These are phyloP conservation scores for Starmerella bombi DNA, from an alignment of 805 yeast genomes.

Conservation along the genomic window DNA sequence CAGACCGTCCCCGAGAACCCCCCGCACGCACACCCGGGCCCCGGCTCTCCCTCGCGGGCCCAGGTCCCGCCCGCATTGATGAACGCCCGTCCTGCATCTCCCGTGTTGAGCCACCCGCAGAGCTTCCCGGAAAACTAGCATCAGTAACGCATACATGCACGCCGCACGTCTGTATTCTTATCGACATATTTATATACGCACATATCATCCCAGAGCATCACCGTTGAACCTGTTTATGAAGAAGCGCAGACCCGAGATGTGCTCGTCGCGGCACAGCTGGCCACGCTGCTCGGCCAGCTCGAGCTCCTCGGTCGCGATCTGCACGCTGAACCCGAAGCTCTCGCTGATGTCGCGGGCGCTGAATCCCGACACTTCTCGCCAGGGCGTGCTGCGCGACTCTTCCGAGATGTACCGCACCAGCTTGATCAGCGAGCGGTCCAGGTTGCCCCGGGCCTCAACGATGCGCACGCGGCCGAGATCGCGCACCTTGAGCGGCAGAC, in stretches of 20 bases:
- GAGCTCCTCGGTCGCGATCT: conserved; percentile 52
- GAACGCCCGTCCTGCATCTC: conserved; percentile 9
- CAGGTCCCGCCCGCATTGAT: conserved; percentile 13
- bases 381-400: conserved; percentile 11
- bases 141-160: neutral
- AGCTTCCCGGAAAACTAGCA: conserved; percentile 3
- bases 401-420: conserved; percentile 17
- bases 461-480: conserved; percentile 28
- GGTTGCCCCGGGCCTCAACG: conserved; percentile 21
- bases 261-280: conserved; percentile 50
- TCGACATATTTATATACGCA: neutral
- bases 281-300: conserved; percentile 47
- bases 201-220: no score
- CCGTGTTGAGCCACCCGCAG: conserved; percentile 7
- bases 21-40: conserved; percentile 1
- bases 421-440: conserved; percentile 13
- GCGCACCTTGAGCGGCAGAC: conserved; percentile 42
- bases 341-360: conserved; percentile 33
- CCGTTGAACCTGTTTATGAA: conserved; percentile 38
- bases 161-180: neutral
- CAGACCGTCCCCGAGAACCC: neutral
- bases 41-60: conserved; percentile 19
- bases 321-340: conserved; percentile 51
- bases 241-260: conserved; percentile 51
- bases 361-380: conserved; percentile 25